Conservation (phyloP, 208 protist genomes). For the Acanthamoeba royreba region DNA sequence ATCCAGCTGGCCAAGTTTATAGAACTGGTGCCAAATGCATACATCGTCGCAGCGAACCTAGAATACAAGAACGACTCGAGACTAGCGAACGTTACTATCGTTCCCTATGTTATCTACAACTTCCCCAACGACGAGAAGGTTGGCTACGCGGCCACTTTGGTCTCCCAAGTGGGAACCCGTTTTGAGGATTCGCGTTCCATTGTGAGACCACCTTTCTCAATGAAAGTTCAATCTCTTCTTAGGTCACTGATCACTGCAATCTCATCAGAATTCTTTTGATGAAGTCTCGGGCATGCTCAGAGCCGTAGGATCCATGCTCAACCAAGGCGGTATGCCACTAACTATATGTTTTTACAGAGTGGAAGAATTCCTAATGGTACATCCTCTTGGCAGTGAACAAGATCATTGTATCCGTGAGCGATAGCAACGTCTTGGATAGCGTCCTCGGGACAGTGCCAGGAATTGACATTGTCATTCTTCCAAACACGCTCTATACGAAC, state of each 20-base stretch:
- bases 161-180: background rate
- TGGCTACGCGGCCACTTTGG: background rate
- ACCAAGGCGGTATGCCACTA: background rate
- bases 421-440: background rate
- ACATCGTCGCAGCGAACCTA: background rate
- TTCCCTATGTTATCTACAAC: conserved; percentile 2
- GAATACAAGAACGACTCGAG: background rate
- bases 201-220: background rate
- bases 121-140: background rate
- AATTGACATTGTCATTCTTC: conserved; percentile 28
- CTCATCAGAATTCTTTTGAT: background rate
- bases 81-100: background rate
- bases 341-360: too few species aligned
- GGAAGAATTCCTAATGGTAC: background rate
- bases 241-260: too few species aligned
- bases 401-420: background rate
- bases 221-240: background rate
- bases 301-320: background rate
- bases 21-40: background rate
- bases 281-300: background rate
- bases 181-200: background rate
- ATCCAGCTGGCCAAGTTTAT: background rate
- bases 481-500: background rate
- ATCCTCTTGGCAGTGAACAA: background rate
- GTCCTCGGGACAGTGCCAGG: background rate